Conservation (phyloP, 2,329 filamentous ascomycete species). For the Fusarium austroafricanum region DNA sequence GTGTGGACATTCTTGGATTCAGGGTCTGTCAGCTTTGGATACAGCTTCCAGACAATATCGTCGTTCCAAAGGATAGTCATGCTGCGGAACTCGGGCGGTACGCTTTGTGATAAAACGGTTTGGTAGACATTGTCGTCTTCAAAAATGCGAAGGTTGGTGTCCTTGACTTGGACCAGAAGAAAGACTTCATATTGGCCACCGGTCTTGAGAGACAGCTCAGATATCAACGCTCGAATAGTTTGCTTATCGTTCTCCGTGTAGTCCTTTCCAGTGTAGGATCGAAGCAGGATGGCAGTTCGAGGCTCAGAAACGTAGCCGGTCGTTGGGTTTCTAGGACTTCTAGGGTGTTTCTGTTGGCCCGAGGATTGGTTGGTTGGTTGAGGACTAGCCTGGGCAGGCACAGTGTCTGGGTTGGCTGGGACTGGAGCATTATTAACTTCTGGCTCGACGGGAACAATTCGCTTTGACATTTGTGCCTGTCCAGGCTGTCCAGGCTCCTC, state of each 20-base stretch:
- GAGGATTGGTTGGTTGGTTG: constrained; percentile 5
- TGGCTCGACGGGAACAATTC: constrained; percentile 6
- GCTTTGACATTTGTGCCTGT: constrained; percentile 21
- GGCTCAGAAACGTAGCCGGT: constrained; percentile 52
- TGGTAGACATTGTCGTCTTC: constrained; percentile 69
- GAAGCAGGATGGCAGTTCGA: constrained; percentile 79
- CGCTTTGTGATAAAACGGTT: constrained; percentile 67
- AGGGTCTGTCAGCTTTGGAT: constrained; percentile 77
- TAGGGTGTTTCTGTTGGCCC: constrained; percentile 16
- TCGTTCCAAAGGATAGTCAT: constrained; percentile 83
- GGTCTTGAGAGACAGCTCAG: constrained; percentile 78
- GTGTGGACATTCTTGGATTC: constrained; percentile 66
- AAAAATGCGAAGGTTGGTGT: constrained; percentile 68
- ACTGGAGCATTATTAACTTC: background rate
- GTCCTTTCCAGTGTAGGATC: constrained; percentile 78
- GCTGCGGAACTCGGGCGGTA: constrained; percentile 76
- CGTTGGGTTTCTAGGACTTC: constrained; percentile 26
- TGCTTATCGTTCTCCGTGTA: constrained; percentile 85
- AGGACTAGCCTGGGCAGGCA: background rate
- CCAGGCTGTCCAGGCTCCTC: constrained; percentile 18
- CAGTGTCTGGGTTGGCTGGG: background rate
- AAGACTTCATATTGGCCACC: constrained; percentile 86
- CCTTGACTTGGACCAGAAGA: constrained; percentile 82
- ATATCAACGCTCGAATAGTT: constrained; percentile 81
- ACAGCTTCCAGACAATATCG: constrained; percentile 78